A percentile compares a stretch with the other conserved stretches of the same genome.
Evolutionary conservation across 2,329 filamentous ascomycete species (phyloP).

Genomic region (Cytospora piceae): DNA sequence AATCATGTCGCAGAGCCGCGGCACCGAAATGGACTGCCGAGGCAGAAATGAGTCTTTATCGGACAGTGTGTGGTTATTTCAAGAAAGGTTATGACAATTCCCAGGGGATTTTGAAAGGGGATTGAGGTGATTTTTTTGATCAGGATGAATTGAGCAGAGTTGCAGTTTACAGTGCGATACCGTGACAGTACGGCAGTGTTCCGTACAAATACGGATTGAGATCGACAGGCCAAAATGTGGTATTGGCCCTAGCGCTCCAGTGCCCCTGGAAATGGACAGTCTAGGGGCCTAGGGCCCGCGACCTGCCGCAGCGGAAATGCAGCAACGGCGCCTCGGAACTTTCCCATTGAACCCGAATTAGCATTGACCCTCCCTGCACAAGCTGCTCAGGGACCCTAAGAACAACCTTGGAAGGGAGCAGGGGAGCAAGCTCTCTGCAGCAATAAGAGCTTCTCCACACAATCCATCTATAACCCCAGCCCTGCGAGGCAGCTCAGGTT

Average conservation of each 20-base stretch:
- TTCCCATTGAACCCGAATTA: not conserved
- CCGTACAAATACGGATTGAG: not conserved
- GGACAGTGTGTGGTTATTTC: not conserved
- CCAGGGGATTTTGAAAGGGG: not conserved
- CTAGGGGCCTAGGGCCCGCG: not conserved
- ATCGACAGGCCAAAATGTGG: not conserved
- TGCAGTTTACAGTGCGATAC: not conserved
- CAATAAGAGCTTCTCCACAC: not conserved
- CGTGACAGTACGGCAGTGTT: not conserved
- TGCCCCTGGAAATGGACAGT: not conserved
- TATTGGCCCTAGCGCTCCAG: not conserved
- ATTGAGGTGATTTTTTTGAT: not conserved
- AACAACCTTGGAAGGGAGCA: too few species aligned
- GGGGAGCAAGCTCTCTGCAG: not conserved
- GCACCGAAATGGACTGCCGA: not conserved
- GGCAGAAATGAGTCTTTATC: not conserved
- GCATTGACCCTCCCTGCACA: not conserved
- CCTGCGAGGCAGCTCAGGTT: not conserved
- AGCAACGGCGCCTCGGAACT: not conserved
- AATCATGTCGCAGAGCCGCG: not conserved
- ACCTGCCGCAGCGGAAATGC: not conserved
- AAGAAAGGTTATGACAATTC: not conserved
- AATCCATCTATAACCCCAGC: not conserved
- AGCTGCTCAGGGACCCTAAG: not conserved
- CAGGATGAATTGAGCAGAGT: not conserved